Conservation (phyloP, 352 stramenopile genomes). For the Thalassiosira hispida region DNA sequence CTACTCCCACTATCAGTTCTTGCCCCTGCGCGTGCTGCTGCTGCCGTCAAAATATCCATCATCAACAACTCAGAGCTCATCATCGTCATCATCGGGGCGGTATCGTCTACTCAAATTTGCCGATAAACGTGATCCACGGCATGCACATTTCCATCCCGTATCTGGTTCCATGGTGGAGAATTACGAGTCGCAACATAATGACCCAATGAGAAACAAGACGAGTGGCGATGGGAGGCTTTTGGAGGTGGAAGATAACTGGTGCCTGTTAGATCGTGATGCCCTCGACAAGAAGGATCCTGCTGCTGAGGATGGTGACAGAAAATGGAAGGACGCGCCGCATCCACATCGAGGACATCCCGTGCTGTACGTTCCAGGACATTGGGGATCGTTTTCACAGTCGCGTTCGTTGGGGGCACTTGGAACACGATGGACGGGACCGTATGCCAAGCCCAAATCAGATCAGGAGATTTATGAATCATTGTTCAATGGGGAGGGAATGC, state of each 20-base stretch:
- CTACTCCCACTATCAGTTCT: slow-evolving; percentile 68
- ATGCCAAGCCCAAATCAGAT: slow-evolving; percentile 6
- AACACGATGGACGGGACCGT: slow-evolving; percentile 60
- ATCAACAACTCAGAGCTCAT: not conserved
- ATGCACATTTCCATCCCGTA: slow-evolving; percentile 40
- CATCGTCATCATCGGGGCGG: slow-evolving; percentile 1
- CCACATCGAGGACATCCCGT: slow-evolving; percentile 54
- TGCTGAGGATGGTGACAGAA: not conserved
- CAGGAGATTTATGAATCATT: slow-evolving; percentile 49
- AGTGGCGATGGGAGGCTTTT: slow-evolving; percentile 28
- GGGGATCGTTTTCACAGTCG: slow-evolving; percentile 71
- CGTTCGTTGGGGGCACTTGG: slow-evolving; percentile 78
- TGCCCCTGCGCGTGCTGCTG: slow-evolving; percentile 42
- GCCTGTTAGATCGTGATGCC: slow-evolving; percentile 24
- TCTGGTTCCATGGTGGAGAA: slow-evolving; percentile 38
- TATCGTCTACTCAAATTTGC: slow-evolving; percentile 80
- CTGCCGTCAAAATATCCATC: not conserved
- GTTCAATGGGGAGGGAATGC: slow-evolving; percentile 20
- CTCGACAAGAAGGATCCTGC: slow-evolving; percentile 5
- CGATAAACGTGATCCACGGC: slow-evolving; percentile 67
- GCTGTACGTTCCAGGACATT: slow-evolving; percentile 79
- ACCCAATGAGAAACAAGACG: slow-evolving; percentile 13
- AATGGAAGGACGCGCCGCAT: slow-evolving; percentile 34
- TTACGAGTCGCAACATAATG: slow-evolving; percentile 32
- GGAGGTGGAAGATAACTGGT: slow-evolving; percentile 57